Base-by-base conservation (phyloP, 768 basidiomycete species). In the Mycena rebaudengoi region DNA sequence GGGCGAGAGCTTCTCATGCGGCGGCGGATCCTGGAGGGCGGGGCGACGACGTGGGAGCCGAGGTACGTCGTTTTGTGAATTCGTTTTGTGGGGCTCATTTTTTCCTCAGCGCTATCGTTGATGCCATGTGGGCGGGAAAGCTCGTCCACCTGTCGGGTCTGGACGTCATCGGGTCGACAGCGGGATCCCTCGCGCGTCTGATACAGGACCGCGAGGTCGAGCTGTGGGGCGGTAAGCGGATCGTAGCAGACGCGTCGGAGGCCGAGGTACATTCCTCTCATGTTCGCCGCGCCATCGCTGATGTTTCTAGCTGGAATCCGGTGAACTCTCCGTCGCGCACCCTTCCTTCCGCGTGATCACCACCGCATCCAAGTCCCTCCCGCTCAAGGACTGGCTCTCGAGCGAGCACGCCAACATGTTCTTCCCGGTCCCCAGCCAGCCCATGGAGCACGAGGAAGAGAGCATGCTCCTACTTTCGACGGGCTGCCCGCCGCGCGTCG, bases 371-470 rank as follows among this genome's bases (percentile, higher is more conserved):
- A 88, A 86, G 69, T 88, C 88, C 1, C 72, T 85, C 1, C 83
- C 85, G n/a, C 75, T 89, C n/a, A 86, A 86, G 68, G 88, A 90
- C 69, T 91, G 88, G 89, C 80, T 91, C 26, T 79, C 83, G 1
- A 84, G 86, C 60, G 88, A 91, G 69, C 86, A 89, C 69, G 84
- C 86, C 25, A 90, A 89, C 68, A 89, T 89, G 88, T 89, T 91
- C 79, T 86, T 89, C 72, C 73, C 88, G 11, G 71, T 91, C 14
- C 83, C 86, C 8, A 80, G 84, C 41, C 85, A 86, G 67, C 87
- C 88, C 1, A 91, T 91, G 88, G 78, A 80, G 28, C 65, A 60
- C 14, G 65, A 71, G 0, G 88, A 91, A 71, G 88, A 91, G 74
- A 65, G 70, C 0, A 63, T 70, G 2, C 72, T 89, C 14, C 83